These are phyloP conservation scores for Davidsoniella australis DNA, from an alignment of 2,329 filamentous ascomycete species.

Conservation along the genomic window DNA sequence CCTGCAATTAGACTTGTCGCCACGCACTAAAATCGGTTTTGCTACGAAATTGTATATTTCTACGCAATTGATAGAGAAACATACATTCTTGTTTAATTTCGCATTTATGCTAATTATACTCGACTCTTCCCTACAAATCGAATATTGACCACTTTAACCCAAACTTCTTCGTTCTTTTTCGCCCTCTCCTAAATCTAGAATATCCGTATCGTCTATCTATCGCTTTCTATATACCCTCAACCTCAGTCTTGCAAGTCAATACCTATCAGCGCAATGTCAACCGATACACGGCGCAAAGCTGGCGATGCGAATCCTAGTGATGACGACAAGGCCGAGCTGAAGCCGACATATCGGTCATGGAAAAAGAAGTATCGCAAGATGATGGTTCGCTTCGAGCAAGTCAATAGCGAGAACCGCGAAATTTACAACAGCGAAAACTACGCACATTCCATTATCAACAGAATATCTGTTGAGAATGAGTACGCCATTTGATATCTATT, in stretches of 20 bases:
- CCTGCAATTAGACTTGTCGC: too few relatives aligned
- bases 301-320: constrained; percentile 3
- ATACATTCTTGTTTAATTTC: neutral
- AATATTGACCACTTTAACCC: neutral
- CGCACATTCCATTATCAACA: constrained; percentile 62
- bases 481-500: constrained; percentile 28
- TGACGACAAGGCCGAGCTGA: constrained; percentile 25
- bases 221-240: neutral
- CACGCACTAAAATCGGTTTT: too few relatives aligned
- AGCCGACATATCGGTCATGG: constrained; percentile 46
- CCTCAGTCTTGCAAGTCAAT: neutral
- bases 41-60: neutral
- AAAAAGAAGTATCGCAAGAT: constrained; percentile 96
- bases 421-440: constrained; percentile 69
- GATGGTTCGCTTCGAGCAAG: constrained; percentile 59
- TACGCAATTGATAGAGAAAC: neutral
- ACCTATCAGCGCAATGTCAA: constrained; percentile 4
- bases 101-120: neutral
- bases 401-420: constrained; percentile 65
- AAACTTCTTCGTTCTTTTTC: neutral
- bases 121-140: neutral
- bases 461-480: constrained; percentile 86
- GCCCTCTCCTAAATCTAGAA: neutral
- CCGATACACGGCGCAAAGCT: constrained; percentile 10
- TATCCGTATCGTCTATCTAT: too few relatives aligned